Evolutionary conservation across 768 basidiomycete species (phyloP), one percentile per base, ranked within the genome.

Genomic region (Cyathus striatus): DNA sequence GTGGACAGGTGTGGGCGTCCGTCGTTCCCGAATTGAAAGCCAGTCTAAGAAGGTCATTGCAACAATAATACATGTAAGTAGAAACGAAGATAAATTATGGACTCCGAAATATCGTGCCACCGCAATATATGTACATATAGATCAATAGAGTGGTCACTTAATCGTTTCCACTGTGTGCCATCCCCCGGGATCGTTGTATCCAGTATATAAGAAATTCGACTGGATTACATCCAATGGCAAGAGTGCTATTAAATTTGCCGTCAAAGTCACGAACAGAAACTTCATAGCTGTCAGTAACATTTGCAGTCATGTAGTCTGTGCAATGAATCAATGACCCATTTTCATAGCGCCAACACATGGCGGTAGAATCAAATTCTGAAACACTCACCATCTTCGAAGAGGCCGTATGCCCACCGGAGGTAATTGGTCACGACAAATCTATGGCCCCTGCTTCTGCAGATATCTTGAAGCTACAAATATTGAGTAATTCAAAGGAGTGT

Each of bases 401-500:
- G 42, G 21, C 58, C 58, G 37, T 57, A 61, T 4, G 53, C 49
- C 59, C 57, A 61, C 17, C 46, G 47, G 7, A 40, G 40, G 27
- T 61, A 59, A 34, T 59, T 57, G 35, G 45, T 56, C 23, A 59
- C 47, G 3, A 55, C 49, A 38, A 61, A 59, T 18, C 48, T 51
- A 17, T 50, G 47, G 4, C 59, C 57, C 14, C 45, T 49, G 37
- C 46, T 46, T 40, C 52, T 46, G 41, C 52, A 54, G 6, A 48
- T 45, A 30, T 60, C 56, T 23, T 52, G 48, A 20, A 54, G 46
- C 58, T 58, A 18, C 14, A 5, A 33, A 12, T n/a, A 23, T 5
- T 20, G 23, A 14, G 23, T 23, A 24, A 21, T 21, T 23, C 17
- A 4, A 22, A 22, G 24, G 10, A 23, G 26, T 18, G 24, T 21